Evolutionary conservation across 2,329 filamentous ascomycete species (phyloP).

Genomic region (Rosellinia necatrix): DNA sequence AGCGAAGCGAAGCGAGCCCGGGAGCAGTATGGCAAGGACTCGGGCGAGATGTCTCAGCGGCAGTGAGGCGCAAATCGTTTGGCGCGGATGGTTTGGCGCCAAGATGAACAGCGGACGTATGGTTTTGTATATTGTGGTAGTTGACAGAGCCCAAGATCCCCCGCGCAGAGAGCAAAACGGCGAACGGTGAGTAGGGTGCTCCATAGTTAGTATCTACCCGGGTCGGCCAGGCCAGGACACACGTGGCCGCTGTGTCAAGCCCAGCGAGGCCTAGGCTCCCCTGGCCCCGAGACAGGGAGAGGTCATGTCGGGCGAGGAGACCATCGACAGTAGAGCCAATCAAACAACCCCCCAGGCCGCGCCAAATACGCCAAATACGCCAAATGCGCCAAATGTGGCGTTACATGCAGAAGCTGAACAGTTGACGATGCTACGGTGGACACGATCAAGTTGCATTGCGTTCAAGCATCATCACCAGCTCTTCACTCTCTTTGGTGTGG

Average conservation of each 20-base stretch:
- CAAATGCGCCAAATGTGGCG: neutral
- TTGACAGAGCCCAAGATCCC: neutral
- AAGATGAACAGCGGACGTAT: conserved; percentile 1
- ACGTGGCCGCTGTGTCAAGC: too few species aligned
- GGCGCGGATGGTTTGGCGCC: neutral
- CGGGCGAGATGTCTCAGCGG: neutral
- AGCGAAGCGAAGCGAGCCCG: neutral
- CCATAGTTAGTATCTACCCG: too few species aligned
- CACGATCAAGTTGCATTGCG: too few species aligned
- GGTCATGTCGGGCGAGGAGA: conserved; percentile 21
- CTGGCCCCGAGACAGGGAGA: conserved; percentile 10
- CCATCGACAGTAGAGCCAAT: conserved; percentile 25
- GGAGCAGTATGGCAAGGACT: neutral
- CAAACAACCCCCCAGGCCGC: conserved; percentile 8
- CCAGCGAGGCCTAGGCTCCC: conserved; percentile 13
- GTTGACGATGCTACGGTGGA: conserved; percentile 21
- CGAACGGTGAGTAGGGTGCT: too few species aligned
- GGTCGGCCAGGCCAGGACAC: too few species aligned
- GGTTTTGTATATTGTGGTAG: neutral
- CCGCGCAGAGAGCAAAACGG: neutral
- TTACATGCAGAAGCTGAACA: conserved; percentile 40
- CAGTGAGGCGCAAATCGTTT: neutral
- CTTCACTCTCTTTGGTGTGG: too few species aligned
- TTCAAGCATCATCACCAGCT: too few species aligned
- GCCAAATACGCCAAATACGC: conserved; percentile 28